These are phyloP conservation scores for Cyamopsis tetragonoloba DNA, from an alignment of 306 rosid species.

Conservation along the genomic window DNA sequence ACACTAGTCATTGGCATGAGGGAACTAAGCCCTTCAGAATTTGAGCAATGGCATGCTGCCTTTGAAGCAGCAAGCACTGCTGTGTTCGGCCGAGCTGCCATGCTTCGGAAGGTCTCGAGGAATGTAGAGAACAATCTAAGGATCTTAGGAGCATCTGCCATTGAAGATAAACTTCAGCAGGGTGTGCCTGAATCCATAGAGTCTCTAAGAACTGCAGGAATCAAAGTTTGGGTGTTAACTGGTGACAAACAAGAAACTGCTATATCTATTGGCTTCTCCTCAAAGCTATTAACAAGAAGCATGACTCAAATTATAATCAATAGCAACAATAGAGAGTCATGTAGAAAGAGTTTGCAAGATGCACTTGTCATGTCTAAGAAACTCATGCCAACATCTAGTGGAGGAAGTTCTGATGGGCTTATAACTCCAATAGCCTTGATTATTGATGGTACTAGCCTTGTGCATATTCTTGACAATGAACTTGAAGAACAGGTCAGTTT, in stretches of 20 bases:
- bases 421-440: slow-evolving; percentile 58
- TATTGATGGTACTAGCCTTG: slow-evolving; percentile 95
- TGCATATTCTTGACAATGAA: slow-evolving; percentile 79
- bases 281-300: slow-evolving; percentile 72
- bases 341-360: slow-evolving; percentile 67
- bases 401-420: slow-evolving; percentile 37
- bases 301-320: slow-evolving; percentile 83
- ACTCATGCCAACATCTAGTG: slow-evolving; percentile 34
- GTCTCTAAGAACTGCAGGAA: slow-evolving; percentile 73
- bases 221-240: slow-evolving; percentile 93
- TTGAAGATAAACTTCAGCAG: slow-evolving; percentile 87
- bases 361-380: slow-evolving; percentile 60
- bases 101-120: slow-evolving; percentile 67
- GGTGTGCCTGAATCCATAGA: slow-evolving; percentile 96
- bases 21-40: slow-evolving; percentile 57
- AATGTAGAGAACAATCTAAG: slow-evolving; percentile 59
- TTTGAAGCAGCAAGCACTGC: slow-evolving; percentile 85
- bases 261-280: slow-evolving; percentile 88
- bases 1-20: slow-evolving; percentile 88
- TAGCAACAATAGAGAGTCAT: slow-evolving; percentile 60
- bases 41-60: slow-evolving; percentile 73
- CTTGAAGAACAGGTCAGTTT: slow-evolving; percentile 73
- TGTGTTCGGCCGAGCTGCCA: slow-evolving; percentile 68
- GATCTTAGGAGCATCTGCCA: slow-evolving; percentile 86
- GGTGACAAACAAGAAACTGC: slow-evolving; percentile 99